A percentile compares a stretch with the other conserved stretches of the same genome.
Evolutionary conservation across 202 grass and related monocot species (phyloP).

Genomic region (Carex sylvatica): DNA sequence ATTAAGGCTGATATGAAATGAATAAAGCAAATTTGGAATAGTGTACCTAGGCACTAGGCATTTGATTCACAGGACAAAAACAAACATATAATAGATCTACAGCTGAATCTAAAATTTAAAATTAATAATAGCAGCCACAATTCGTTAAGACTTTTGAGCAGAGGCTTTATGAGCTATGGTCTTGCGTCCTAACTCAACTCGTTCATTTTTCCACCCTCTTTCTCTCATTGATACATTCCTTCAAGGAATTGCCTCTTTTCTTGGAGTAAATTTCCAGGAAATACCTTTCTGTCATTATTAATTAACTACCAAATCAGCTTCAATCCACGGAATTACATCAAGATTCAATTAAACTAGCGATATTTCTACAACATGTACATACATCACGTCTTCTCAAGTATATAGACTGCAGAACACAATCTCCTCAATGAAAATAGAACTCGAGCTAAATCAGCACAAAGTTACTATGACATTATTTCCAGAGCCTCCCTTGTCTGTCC

Average conservation of each 20-base stretch:
- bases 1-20: background rate
- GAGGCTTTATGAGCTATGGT: no score
- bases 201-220: background rate
- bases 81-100: background rate
- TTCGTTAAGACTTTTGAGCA: background rate
- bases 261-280: background rate
- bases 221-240: background rate
- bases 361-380: conserved; percentile 20
- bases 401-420: background rate
- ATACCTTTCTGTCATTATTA: background rate
- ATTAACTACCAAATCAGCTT: conserved; percentile 2
- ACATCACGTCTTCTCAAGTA: background rate
- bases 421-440: conserved; percentile 21
- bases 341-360: background rate
- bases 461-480: conserved; percentile 61
- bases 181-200: background rate
- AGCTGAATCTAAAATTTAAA: background rate
- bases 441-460: conserved; percentile 5
- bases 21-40: conserved; percentile 11
- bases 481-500: conserved; percentile 84
- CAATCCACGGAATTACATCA: conserved; percentile 4
- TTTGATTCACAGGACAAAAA: background rate
- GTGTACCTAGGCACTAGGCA: background rate
- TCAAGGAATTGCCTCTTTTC: background rate
- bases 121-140: background rate